Percentiles rank a stretch among this genome's conserved stretches.
phyloP scores from a whole-genome alignment of 352 stramenopile genomes.

The Pythium scleroteichum region DNA sequence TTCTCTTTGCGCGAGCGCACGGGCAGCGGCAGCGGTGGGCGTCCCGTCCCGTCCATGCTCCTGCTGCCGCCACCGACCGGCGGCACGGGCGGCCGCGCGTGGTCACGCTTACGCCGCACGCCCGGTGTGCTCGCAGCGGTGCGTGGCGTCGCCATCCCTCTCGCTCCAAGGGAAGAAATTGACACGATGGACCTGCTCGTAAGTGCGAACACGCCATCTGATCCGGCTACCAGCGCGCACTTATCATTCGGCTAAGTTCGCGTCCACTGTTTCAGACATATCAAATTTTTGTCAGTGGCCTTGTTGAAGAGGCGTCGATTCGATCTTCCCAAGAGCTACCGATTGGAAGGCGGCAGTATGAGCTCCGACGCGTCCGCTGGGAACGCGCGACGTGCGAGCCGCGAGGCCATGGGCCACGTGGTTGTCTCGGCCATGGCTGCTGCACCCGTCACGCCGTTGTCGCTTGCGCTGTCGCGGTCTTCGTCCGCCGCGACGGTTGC shows the following conservation, averaged over 20 bases:
- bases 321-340: background rate
- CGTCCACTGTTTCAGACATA: slow-evolving; percentile 22
- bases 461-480: slow-evolving; percentile 12
- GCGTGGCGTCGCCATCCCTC: background rate
- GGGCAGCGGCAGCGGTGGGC: background rate
- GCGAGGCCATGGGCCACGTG: slow-evolving; percentile 3
- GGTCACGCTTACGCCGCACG: slow-evolving; percentile 23
- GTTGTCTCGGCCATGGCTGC: slow-evolving; percentile 5
- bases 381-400: slow-evolving; percentile 1
- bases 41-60: background rate
- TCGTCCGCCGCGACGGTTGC: slow-evolving; percentile 9
- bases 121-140: background rate
- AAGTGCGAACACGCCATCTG: slow-evolving; percentile 25
- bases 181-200: background rate
- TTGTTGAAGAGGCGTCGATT: slow-evolving; percentile 17
- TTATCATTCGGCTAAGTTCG: slow-evolving; percentile 19
- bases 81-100: slow-evolving; percentile 8
- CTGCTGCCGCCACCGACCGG: background rate
- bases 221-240: slow-evolving; percentile 7
- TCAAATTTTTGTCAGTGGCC: background rate
- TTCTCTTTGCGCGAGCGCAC: slow-evolving; percentile 19
- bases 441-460: slow-evolving; percentile 13
- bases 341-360: too few relatives aligned
- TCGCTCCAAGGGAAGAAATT: background rate
- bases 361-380: background rate